phyloP scores from a whole-genome alignment of 2,329 filamentous ascomycete species.

The Diaporthe sp. region DNA sequence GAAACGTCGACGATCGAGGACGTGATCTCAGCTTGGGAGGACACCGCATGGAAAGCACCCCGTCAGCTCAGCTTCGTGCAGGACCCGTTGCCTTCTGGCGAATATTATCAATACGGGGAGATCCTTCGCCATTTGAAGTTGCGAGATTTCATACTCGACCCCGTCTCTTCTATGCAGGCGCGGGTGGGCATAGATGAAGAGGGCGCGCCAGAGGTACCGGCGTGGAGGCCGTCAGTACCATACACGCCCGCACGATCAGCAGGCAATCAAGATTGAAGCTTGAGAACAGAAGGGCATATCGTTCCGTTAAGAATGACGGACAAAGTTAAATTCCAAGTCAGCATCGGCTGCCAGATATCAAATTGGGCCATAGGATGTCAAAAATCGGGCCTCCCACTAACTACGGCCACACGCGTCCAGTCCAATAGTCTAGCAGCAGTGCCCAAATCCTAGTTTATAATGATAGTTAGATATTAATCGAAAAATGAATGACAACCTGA shows the following conservation, averaged over 20 bases:
- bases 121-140: constrained; percentile 6
- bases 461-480: too few species aligned
- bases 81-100: constrained; percentile 9
- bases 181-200: background rate
- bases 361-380: too few species aligned
- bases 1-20: background rate
- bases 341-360: too few species aligned
- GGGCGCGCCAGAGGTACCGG: background rate
- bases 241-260: background rate
- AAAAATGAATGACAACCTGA: too few species aligned
- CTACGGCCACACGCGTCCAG: too few species aligned
- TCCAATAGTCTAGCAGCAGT: too few species aligned
- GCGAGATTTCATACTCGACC: constrained; percentile 1
- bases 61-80: constrained; percentile 2
- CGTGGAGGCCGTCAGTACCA: background rate
- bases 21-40: background rate
- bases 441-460: too few species aligned
- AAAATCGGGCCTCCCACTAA: too few species aligned
- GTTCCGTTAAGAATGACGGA: too few species aligned
- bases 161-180: background rate
- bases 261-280: background rate
- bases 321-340: too few species aligned
- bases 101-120: background rate
- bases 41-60: background rate
- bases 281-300: too few species aligned